A percentile compares a stretch with the other conserved stretches of the same genome.
Evolutionary conservation across 139 green algal genomes (phyloP).

Genomic region (Chlamydomonas schloesseri): DNA sequence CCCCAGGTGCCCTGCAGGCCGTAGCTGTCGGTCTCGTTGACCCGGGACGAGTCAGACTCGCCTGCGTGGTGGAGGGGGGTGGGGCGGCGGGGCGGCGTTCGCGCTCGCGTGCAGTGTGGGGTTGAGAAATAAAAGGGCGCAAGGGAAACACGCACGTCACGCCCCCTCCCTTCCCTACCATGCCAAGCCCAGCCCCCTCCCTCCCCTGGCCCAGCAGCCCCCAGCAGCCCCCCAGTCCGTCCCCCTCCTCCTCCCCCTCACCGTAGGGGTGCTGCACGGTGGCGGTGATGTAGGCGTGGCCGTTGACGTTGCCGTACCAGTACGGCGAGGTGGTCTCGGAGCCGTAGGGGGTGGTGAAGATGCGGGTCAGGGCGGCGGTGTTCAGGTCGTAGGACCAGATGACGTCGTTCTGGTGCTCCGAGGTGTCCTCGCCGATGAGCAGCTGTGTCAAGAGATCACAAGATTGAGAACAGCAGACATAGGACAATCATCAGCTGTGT

Average conservation of each 20-base stretch:
- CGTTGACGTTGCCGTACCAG: slow-evolving; percentile 62
- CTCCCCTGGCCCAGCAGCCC: no score
- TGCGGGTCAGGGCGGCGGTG: slow-evolving; percentile 53
- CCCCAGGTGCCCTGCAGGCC: neutral
- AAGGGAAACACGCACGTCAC: no score
- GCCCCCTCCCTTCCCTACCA: no score
- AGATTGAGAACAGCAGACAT: no score
- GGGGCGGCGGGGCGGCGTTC: neutral
- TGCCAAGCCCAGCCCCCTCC: no score
- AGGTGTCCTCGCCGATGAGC: slow-evolving; percentile 59
- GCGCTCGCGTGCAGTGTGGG: no score
- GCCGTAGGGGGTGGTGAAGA: slow-evolving; percentile 68
- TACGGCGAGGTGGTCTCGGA: slow-evolving; percentile 64
- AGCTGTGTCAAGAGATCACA: no score
- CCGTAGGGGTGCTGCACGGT: slow-evolving; percentile 75
- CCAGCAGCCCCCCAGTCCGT: no score
- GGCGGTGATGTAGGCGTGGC: slow-evolving; percentile 58
- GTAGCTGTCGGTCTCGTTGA: neutral
- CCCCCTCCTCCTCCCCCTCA: no score
- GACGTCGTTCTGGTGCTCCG: slow-evolving; percentile 62
- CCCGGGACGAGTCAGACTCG: slow-evolving; percentile 44
- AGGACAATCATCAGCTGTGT: slow-evolving; percentile 46
- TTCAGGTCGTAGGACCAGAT: slow-evolving; percentile 63
- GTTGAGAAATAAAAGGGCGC: no score
- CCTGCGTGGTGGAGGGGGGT: neutral